Percentiles rank a stretch among this genome's conserved stretches.
These are phyloP conservation scores for Mrakia blollopis DNA, from an alignment of 768 basidiomycete genomes.

Conservation along the genomic window DNA sequence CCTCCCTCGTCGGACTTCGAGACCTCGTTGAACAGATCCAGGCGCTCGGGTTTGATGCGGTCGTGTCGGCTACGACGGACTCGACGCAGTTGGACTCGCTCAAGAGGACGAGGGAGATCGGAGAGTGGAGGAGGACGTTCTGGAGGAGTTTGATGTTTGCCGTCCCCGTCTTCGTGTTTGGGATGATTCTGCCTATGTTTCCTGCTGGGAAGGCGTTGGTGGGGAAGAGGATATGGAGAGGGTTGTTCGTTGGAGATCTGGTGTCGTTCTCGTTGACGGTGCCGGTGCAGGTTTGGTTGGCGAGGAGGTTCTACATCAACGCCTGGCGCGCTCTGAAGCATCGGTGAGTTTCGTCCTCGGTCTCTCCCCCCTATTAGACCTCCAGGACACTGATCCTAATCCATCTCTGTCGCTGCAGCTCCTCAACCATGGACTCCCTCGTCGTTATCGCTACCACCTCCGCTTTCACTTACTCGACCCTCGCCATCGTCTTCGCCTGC, in stretches of 20 bases:
- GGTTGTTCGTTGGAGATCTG: constrained; percentile 76
- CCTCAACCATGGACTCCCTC: constrained; percentile 64
- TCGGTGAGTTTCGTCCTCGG: constrained; percentile 44
- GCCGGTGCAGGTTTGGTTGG: constrained; percentile 90
- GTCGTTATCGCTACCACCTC: constrained; percentile 92
- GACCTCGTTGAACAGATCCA: constrained; percentile 82
- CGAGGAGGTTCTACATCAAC: constrained; percentile 74
- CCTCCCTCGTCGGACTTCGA: constrained; percentile 61
- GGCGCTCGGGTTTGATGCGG: constrained; percentile 85
- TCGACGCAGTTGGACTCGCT: constrained; percentile 80
- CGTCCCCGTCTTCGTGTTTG: constrained; percentile 86
- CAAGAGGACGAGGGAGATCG: constrained; percentile 79
- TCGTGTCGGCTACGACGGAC: constrained; percentile 67
- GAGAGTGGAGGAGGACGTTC: constrained; percentile 69
- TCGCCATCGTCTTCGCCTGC: constrained; percentile 59
- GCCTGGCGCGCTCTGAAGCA: constrained; percentile 90
- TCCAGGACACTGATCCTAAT: neutral
- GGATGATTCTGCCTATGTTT: constrained; percentile 74
- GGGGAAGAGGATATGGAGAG: constrained; percentile 42
- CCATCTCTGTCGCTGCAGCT: neutral
- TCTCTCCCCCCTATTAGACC: neutral
- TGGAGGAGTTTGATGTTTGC: constrained; percentile 70
- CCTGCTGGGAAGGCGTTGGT: constrained; percentile 21
- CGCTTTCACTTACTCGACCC: constrained; percentile 83
- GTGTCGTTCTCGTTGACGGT: constrained; percentile 71